Base-by-base conservation (phyloP, 2,329 filamentous ascomycete species). In the Tolypocladium album region DNA sequence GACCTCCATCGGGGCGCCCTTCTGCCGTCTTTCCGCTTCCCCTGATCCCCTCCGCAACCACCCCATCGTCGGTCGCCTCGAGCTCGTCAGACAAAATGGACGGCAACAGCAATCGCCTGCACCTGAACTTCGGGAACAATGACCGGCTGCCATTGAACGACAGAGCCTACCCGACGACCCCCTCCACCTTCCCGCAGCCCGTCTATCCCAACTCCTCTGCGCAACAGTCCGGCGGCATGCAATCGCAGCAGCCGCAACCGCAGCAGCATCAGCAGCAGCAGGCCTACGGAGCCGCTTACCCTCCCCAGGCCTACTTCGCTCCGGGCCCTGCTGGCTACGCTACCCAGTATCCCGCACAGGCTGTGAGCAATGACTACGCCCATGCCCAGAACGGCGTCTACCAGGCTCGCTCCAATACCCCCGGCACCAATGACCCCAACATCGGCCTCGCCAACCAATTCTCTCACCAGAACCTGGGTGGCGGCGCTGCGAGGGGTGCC, bases 401-500 rank as follows among this genome's bases (percentile, higher is more conserved):
- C 66, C 81, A 82, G 70, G 77, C 76, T 62, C 77, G 82, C 62
- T 79, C 82, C 67, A 81, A 80, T 67, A 81, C 83, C 4, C 82
- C 84, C 6, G 83, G 81, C 61, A 77, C 83, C 71, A 91, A 90
- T 69, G 92, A 97, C 70, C 89, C 88, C 66, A 95, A 93, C 67
- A 94, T 91, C 68, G 92, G 92, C 38, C 83, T 97, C 55, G 92
- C 92, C 62, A 91, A 97, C 72, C 94, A 99, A 74, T 96, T 97
- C 75, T 95, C 93, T 61, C 92, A 97, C 75, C 93, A 97, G 79
- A 96, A 97, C 74, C 82, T 97, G 47, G 88, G 89, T 62, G 85
- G 85, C 53, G 86, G 84, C 52, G 86, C 86, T 13, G 39, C 52
- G 62, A 84, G 91, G 65, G 82, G 82, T 38, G 86, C 85, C 62